A percentile compares a stretch with the other conserved stretches of the same genome.
These are phyloP conservation scores for Lathyrus sativus DNA, from an alignment of 306 rosid genomes.

Conservation along the genomic window DNA sequence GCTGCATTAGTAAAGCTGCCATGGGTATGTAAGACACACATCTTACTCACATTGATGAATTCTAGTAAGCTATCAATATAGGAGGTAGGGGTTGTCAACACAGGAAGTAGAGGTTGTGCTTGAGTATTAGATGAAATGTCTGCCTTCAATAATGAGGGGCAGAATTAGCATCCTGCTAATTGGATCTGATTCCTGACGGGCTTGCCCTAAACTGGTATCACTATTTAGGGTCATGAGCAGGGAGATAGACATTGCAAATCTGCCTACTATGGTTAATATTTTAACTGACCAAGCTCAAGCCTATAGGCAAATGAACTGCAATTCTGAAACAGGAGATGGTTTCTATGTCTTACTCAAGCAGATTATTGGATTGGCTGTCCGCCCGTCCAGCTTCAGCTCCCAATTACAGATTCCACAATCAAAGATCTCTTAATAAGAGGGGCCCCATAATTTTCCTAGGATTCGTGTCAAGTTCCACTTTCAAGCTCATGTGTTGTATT, in stretches of 20 bases:
- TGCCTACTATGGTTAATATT: not conserved
- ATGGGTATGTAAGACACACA: not conserved
- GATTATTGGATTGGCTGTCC: not conserved
- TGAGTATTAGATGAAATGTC: no score
- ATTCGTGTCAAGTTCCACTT: not conserved
- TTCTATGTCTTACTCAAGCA: slow-evolving; percentile 1
- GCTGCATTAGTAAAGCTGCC: not conserved
- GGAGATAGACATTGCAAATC: not conserved
- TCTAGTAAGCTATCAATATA: no score
- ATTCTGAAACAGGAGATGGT: not conserved
- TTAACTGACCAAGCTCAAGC: slow-evolving; percentile 1
- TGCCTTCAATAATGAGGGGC: no score
- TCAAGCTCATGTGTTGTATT: not conserved
- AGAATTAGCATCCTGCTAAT: not conserved
- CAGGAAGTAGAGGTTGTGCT: no score
- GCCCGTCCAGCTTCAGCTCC: not conserved
- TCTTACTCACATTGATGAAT: not conserved
- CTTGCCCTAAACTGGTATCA: not conserved
- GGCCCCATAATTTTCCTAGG: not conserved
- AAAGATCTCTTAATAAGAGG: not conserved
- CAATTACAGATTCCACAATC: not conserved
- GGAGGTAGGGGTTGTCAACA: no score
- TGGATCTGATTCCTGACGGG: not conserved
- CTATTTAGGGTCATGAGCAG: not conserved
- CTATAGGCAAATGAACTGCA: slow-evolving; percentile 1